Evolutionary conservation across 352 stramenopile species (phyloP), one percentile per base, ranked within the genome.

Genomic region (Pelagophyceae sp.): DNA sequence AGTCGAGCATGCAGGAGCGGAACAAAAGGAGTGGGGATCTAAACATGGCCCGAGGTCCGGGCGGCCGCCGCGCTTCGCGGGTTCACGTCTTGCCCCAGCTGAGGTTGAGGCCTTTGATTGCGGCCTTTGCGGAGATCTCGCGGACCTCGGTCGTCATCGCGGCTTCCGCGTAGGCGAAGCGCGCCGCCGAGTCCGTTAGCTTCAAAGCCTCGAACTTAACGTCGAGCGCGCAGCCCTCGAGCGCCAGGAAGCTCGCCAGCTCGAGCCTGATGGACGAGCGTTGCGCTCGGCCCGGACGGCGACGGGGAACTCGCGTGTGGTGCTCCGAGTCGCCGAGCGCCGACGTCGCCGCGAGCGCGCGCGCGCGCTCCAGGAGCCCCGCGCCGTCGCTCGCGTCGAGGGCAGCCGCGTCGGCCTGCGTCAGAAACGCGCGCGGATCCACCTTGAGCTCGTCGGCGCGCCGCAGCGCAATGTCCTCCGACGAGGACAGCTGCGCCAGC

Each of bases 61-160:
- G n/a, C n/a, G n/a, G n/a, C n/a, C n/a, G n/a, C n/a, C n/a, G n/a
- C n/a, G n/a, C n/a, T n/a, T n/a, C n/a, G n/a, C n/a, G n/a, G n/a
- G n/a, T n/a, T n/a, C n/a, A n/a, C n/a, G n/a, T n/a, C n/a, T 71
- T 31, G 61, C 61, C 67, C 67, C 67, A 74, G 67, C 35, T 60
- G 17, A 74, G 67, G 38, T 54, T 54, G 33, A 54, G 33, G 67
- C 2, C 25, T 27, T 74, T 74, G 33, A 74, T 31, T 11, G 33
- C 23, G 17, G 67, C 67, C 38, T 74, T 74, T 0, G 67, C 67
- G 17, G 67, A 33, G 67, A 74, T 33, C 37, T 74, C 67, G 35
- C 2, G 19, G 17, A n/a, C 11, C n/a, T 74, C 35, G 1, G 17
- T 31, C 38, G 51, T n/a, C 2, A 74, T 33, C 35, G 51, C 67